A percentile compares a stretch with the other conserved stretches of the same genome.
Evolutionary conservation across 1,284 basidiomycete species (phyloP).

Genomic region (Stereum hirsutum): DNA sequence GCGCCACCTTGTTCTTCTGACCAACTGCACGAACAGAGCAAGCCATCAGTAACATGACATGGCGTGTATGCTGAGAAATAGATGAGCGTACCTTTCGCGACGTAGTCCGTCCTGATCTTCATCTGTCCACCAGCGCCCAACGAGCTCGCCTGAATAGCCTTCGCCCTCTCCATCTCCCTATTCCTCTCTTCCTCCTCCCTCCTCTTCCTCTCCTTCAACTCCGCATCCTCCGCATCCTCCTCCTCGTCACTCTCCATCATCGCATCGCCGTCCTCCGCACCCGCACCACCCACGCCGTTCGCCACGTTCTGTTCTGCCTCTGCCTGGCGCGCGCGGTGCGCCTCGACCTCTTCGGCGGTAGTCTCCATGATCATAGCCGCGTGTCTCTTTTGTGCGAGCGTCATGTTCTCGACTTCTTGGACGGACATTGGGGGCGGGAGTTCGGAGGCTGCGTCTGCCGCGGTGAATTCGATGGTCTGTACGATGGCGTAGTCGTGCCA

Average conservation of each 20-base stretch:
- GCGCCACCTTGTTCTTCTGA: conserved; percentile 58
- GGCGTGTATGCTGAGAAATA: too few species aligned
- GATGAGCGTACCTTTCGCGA: conserved; percentile 75
- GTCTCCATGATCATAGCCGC: conserved; percentile 98
- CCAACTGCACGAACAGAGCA: conserved; percentile 37
- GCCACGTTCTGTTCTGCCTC: conserved; percentile 73
- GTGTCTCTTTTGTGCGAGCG: conserved; percentile 95
- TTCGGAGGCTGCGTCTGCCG: conserved; percentile 84
- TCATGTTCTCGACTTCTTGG: conserved; percentile 94
- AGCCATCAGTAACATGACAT: conserved; percentile 8
- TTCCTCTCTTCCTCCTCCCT: conserved; percentile 71
- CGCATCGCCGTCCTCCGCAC: conserved; percentile 52
- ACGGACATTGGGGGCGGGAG: conserved; percentile 93
- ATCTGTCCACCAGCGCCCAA: conserved; percentile 76
- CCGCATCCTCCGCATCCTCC: conserved; percentile 70
- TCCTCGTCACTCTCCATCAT: conserved; percentile 76
- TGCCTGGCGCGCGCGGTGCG: conserved; percentile 68
- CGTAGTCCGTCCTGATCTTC: conserved; percentile 97
- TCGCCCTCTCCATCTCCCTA: conserved; percentile 70
- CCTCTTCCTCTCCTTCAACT: conserved; percentile 51
- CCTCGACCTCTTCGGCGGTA: conserved; percentile 77
- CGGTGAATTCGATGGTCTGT: conserved; percentile 97
- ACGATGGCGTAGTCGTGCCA: conserved; percentile 99
- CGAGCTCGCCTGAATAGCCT: conserved; percentile 68
- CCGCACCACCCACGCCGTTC: conserved; percentile 54